Evolutionary conservation across 148 eudicot species (phyloP).

Genomic region (Spergularia bocconei): DNA sequence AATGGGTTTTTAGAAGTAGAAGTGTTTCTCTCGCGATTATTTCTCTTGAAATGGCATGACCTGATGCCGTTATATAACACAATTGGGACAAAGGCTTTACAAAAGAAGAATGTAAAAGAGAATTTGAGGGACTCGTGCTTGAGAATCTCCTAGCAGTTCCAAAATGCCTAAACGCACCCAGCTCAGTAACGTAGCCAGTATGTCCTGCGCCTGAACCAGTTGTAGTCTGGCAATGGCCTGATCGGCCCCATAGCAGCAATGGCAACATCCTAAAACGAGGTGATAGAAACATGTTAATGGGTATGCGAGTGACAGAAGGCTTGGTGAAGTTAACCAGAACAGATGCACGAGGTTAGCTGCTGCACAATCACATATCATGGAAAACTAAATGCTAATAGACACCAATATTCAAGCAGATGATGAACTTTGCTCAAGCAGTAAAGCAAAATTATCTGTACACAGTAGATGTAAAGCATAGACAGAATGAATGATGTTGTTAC

Average conservation of each 20-base stretch:
- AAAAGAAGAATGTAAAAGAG: constrained; percentile 1
- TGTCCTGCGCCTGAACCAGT: constrained; percentile 63
- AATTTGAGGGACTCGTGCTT: neutral
- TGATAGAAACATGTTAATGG: neutral
- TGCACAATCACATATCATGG: neutral
- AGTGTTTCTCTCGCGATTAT: constrained; percentile 15
- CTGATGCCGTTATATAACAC: constrained; percentile 3
- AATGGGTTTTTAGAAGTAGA: neutral
- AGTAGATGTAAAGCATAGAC: too few relatives aligned
- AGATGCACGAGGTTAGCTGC: neutral
- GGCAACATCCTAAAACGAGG: constrained; percentile 38
- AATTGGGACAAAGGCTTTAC: neutral
- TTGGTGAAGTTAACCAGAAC: neutral
- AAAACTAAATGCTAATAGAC: too few relatives aligned
- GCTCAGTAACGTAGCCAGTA: constrained; percentile 50
- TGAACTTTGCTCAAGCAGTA: too few relatives aligned
- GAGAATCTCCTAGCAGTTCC: neutral
- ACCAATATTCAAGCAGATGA: too few relatives aligned
- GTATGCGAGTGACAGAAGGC: too few relatives aligned
- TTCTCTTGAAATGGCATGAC: constrained; percentile 1
- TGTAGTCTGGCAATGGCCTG: constrained; percentile 45
- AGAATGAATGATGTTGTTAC: neutral
- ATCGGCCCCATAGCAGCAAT: constrained; percentile 52
- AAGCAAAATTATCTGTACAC: too few relatives aligned
- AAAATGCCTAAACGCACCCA: neutral